phyloP scores from a whole-genome alignment of 305 asterid species.

The Solanum chacoense region DNA sequence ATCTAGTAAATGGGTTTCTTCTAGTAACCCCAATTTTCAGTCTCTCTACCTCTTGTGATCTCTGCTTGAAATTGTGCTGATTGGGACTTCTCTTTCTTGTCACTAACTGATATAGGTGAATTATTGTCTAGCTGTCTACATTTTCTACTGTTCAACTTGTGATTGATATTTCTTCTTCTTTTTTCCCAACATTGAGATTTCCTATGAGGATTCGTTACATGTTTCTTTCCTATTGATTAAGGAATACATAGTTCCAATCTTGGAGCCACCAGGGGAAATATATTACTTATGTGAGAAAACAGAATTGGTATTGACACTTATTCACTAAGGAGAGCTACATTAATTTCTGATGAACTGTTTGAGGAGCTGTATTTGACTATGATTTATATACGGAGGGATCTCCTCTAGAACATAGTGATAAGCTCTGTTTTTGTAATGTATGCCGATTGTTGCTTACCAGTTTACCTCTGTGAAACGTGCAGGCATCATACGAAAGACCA shows the following conservation, averaged over 20 bases:
- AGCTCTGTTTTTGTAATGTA: not conserved
- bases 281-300: not conserved
- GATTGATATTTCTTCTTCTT: not conserved
- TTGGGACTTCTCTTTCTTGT: not conserved
- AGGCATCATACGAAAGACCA: constrained; percentile 96
- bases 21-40: not conserved
- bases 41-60: not conserved
- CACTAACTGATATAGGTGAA: not conserved
- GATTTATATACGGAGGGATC: not conserved
- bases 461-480: constrained; percentile 10
- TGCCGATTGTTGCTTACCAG: not conserved
- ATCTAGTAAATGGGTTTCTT: not conserved
- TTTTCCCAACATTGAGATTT: not conserved
- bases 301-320: not conserved
- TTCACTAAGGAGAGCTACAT: not conserved
- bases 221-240: not conserved
- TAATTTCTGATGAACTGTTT: not conserved
- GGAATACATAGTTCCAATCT: not conserved
- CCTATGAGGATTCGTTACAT: not conserved
- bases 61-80: not conserved
- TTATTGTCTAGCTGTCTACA: not conserved
- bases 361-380: not conserved
- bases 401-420: not conserved
- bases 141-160: not conserved
- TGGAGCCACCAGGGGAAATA: not conserved